Percentiles rank a stretch among this genome's conserved stretches.
Evolutionary conservation across 2,329 filamentous ascomycete species (phyloP).

Genomic region (Chaetomiaceae sp.): DNA sequence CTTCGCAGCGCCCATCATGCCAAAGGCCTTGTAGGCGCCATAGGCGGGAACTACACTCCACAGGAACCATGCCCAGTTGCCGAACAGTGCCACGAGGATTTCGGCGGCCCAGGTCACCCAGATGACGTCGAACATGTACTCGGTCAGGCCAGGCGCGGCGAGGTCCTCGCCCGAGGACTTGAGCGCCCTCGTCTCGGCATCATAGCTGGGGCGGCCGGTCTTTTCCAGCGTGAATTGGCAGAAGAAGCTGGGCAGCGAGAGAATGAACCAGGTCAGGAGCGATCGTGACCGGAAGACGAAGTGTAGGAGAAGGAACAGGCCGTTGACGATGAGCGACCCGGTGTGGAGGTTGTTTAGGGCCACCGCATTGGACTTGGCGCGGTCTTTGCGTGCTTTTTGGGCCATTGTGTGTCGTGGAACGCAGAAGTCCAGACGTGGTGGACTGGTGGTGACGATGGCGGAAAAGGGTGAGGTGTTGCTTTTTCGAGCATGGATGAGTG

Average conservation of each 20-base stretch:
- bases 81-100: conserved; percentile 67
- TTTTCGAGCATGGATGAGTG: no score
- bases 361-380: conserved; percentile 71
- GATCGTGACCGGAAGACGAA: conserved; percentile 60
- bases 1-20: conserved; percentile 50
- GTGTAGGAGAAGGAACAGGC: conserved; percentile 68
- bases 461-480: not conserved
- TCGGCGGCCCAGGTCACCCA: conserved; percentile 89
- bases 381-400: conserved; percentile 60
- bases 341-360: conserved; percentile 79
- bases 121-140: conserved; percentile 96
- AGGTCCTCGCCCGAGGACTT: conserved; percentile 82
- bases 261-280: conserved; percentile 62
- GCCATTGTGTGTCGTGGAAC: conserved; percentile 42
- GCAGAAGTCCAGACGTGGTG: not conserved
- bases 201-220: conserved; percentile 73
- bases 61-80: conserved; percentile 67
- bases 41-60: conserved; percentile 54
- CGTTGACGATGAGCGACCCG: conserved; percentile 67
- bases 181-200: conserved; percentile 60
- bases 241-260: conserved; percentile 69
- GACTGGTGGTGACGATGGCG: not conserved
- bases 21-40: conserved; percentile 50
- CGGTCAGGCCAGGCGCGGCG: conserved; percentile 79
- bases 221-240: conserved; percentile 85